Evolutionary conservation across 371 early-diverging fungal genomes (phyloP).

Genomic region (Syncephalastrum sp.): DNA sequence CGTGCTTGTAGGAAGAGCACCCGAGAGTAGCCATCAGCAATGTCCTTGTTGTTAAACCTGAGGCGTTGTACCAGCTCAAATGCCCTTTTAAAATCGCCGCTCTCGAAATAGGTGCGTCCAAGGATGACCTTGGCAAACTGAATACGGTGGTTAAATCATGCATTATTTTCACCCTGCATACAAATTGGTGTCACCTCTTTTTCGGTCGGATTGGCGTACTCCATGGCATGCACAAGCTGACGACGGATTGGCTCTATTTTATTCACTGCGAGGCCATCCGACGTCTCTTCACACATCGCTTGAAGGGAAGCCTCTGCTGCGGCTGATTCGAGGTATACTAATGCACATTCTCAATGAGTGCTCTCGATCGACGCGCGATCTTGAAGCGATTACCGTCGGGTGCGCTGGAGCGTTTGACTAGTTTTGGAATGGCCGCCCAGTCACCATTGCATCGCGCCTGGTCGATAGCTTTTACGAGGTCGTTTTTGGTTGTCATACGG

Average conservation of each 20-base stretch:
- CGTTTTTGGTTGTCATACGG: too few species aligned
- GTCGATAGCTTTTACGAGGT: conserved; percentile 50
- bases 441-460: conserved; percentile 55
- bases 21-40: conserved; percentile 50
- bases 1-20: conserved; percentile 51
- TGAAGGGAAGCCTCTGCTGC: conserved; percentile 41
- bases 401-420: conserved; percentile 62
- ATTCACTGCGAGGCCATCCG: conserved; percentile 23
- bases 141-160: not conserved
- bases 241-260: conserved; percentile 27
- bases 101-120: conserved; percentile 38
- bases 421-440: conserved; percentile 57
- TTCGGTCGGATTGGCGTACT: conserved; percentile 8
- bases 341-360: not conserved
- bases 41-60: conserved; percentile 28
- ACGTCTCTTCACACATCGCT: conserved; percentile 19
- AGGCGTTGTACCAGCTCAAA: conserved; percentile 29
- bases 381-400: conserved; percentile 50
- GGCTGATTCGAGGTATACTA: conserved; percentile 21
- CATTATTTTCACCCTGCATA: conserved; percentile 2
- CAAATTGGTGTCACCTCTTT: conserved; percentile 30
- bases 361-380: not conserved
- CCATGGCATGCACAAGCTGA: conserved; percentile 14
- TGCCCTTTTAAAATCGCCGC: conserved; percentile 33
- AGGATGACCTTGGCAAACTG: conserved; percentile 46